A percentile compares a stretch with the other conserved stretches of the same genome.
phyloP scores from a whole-genome alignment of 176 grass and related monocot species.

The Carex kokanica region DNA sequence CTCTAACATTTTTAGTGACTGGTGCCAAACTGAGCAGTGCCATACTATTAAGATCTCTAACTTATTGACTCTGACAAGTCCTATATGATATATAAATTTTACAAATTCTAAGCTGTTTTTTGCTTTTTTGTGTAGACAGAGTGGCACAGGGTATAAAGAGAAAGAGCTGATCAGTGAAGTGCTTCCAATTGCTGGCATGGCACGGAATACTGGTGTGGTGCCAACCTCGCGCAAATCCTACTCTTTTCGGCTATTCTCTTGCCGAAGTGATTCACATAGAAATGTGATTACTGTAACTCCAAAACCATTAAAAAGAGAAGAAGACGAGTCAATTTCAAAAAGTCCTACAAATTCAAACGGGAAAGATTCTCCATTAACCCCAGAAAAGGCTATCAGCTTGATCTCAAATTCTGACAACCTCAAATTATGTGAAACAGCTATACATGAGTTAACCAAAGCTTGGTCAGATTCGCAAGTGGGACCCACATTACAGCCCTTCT shows the following conservation, averaged over 20 bases:
- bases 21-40: not conserved
- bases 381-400: slow-evolving; percentile 60
- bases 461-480: slow-evolving; percentile 44
- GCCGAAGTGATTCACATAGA: slow-evolving; percentile 61
- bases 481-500: slow-evolving; percentile 40
- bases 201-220: slow-evolving; percentile 24
- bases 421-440: slow-evolving; percentile 56
- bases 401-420: slow-evolving; percentile 77
- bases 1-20: not conserved
- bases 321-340: slow-evolving; percentile 36
- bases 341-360: slow-evolving; percentile 28
- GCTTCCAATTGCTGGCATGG: slow-evolving; percentile 23
- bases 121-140: slow-evolving; percentile 98
- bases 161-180: slow-evolving; percentile 39
- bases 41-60: not conserved
- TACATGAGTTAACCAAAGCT: slow-evolving; percentile 65
- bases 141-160: slow-evolving; percentile 62
- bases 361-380: slow-evolving; percentile 37
- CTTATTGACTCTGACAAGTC: not conserved
- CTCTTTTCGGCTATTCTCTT: slow-evolving; percentile 76
- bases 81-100: not conserved
- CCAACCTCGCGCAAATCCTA: slow-evolving; percentile 52
- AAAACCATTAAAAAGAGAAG: slow-evolving; percentile 53
- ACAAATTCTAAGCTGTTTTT: slow-evolving; percentile 29
- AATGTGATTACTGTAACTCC: slow-evolving; percentile 53